Base-by-base conservation (phyloP, 257 asterid species). In the Primulina eburnea region DNA sequence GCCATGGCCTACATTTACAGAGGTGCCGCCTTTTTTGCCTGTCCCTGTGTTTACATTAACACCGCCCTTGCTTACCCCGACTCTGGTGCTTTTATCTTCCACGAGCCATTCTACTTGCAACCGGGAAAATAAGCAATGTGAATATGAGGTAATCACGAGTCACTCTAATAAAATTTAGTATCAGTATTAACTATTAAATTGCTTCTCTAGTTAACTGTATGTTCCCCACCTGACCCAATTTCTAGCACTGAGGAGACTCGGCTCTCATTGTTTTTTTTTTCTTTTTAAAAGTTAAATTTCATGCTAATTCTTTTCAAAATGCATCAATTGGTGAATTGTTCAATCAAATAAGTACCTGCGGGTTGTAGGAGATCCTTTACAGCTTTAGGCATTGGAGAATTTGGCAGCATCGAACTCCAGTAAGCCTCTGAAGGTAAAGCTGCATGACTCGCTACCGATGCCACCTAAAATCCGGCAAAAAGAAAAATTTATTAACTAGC, bases 351-450 rank as follows among this genome's bases (percentile, higher is more conserved):
- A 12, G 2, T 76, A 68, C 71, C 75, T 5, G 68, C 75, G 35
- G 85, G 74, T 30, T 76, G 79, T 5, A 88, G 66, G 35, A 88
- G 86, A 72, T 88, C 87, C 77, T 82, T 79, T 5, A 93, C 75
- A 60, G 89, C 76, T 67, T 81, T 76, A 9, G 99, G 97, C 86
- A 93, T 89, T 37, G 88, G 84, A 73, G 92, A 77, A 50, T 89
- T 82, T 56, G 97, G 92, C 60, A 93, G 77, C 83, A 78, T 73
- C 17, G 91, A 71, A 14, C 79, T 81, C 99, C 99, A 93, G 69
- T 89, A 90, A 6, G 40, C 83, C 67, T 77, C 90, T 21, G 92
- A 38, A 57, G 89, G 75, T 69, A 84, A 59, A 77, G 81, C 85
- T 79, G 88, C 93, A 80, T 85, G 87, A 82, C 90, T 84, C 67